Evolutionary conservation across 1,284 basidiomycete genomes (phyloP), one percentile per base, ranked within the genome.

Genomic region (Calocybe gambosa): DNA sequence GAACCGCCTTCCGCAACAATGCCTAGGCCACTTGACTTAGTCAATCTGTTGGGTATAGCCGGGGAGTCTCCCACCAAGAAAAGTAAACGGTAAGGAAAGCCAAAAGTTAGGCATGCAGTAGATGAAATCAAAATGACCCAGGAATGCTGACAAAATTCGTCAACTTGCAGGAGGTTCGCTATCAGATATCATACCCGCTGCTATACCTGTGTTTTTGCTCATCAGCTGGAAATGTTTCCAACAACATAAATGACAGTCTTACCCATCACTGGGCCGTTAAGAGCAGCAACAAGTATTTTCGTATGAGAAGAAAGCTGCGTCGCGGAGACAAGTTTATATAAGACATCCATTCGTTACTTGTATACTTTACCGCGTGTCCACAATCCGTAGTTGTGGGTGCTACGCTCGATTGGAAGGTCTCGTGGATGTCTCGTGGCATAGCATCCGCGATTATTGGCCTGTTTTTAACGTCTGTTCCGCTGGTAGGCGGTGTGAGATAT

Each of bases 191-290:
- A 38, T 53, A 80, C 83, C 81, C 51, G 83, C 80, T 26, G 80
- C 75, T 45, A 85, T 85, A 13, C 83, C 82, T 85, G 44, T 21
- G 33, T 19, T 51, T 43, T 46, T 33, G 31, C 50, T 43, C 33
- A 29, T 19, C n/a, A 25, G 20, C 42, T 19, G 45, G 44, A 45
- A 49, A 18, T 13, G 31, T 23, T 9, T 33, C 55, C 31, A 52
- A 43, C 18, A 39, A 28, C 28, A 31, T 23, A 16, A 21, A 15
- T 39, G 10, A 20, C 35, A 21, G 9, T 34, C 52, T 23, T 59
- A 79, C 81, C 84, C 75, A 86, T 77, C 3, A 83, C 83, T 35
- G 84, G 84, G 0, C 83, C 83, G 53, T 86, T 84, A 13, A 86
- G 55, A 18, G 81, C 82, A 21, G 81, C 82, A 20, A 86, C 74